These are phyloP conservation scores for Aspergillus steynii DNA, from an alignment of 495 filamentous ascomycete genomes.

Conservation along the genomic window DNA sequence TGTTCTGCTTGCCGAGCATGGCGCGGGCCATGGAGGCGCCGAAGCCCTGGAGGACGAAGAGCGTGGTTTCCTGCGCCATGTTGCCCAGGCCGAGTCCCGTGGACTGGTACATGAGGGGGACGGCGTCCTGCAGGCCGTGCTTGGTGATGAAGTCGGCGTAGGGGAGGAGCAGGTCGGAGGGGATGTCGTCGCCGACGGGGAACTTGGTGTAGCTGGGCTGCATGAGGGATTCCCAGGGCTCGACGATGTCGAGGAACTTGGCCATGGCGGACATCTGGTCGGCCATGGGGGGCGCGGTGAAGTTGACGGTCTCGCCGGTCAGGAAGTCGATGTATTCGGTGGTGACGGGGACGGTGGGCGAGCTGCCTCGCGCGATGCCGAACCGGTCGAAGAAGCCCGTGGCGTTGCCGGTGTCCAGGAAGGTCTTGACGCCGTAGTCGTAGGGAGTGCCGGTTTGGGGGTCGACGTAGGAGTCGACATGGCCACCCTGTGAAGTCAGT, in stretches of 20 bases:
- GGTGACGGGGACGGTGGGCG: slow-evolving; percentile 17
- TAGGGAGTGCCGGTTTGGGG: slow-evolving; percentile 28
- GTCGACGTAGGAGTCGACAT: slow-evolving; percentile 42
- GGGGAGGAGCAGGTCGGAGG: slow-evolving; percentile 45
- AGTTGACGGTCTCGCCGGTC: slow-evolving; percentile 31
- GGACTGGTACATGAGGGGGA: slow-evolving; percentile 25
- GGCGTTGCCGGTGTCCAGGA: slow-evolving; percentile 35
- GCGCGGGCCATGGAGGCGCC: slow-evolving; percentile 36
- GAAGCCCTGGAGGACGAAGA: slow-evolving; percentile 44
- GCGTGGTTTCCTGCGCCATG: slow-evolving; percentile 37
- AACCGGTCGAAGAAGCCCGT: slow-evolving; percentile 45
- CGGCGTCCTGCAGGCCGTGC: slow-evolving; percentile 41
- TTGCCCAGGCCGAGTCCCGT: slow-evolving; percentile 40
- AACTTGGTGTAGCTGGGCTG: slow-evolving; percentile 42
- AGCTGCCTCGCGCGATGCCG: slow-evolving; percentile 27
- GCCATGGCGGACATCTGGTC: slow-evolving; percentile 32
- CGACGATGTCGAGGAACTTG: slow-evolving; percentile 35
- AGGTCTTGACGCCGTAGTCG: slow-evolving; percentile 45
- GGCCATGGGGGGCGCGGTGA: slow-evolving; percentile 18
- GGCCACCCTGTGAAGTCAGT: slow-evolving; percentile 38
- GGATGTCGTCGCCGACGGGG: slow-evolving; percentile 33
- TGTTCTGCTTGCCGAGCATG: slow-evolving; percentile 22
- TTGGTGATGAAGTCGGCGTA: slow-evolving; percentile 46
- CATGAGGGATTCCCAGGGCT: slow-evolving; percentile 36
- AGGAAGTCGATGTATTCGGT: slow-evolving; percentile 41